phyloP scores from a whole-genome alignment of 192 early-diverging fungal genomes.

The Gonapodya sp. region DNA sequence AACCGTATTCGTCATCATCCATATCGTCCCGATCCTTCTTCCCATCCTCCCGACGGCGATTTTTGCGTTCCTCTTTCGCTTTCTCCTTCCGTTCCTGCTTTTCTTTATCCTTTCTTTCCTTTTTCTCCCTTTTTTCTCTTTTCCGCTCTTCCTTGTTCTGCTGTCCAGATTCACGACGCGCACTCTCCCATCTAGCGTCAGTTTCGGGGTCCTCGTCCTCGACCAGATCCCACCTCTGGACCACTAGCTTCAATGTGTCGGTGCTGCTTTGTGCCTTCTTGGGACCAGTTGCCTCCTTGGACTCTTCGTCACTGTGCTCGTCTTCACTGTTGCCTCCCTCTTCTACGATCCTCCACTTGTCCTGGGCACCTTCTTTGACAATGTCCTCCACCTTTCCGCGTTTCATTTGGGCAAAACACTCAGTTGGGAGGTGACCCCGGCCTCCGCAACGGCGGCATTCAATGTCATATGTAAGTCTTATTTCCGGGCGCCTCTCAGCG shows the following conservation, averaged over 20 bases:
- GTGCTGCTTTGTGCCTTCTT: neutral
- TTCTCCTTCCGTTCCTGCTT: conserved; percentile 1
- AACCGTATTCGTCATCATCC: neutral
- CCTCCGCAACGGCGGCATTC: conserved; percentile 4
- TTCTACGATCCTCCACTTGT: neutral
- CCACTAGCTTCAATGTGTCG: neutral
- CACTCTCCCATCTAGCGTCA: neutral
- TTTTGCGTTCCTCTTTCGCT: neutral
- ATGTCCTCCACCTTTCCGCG: neutral
- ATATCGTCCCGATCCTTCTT: neutral
- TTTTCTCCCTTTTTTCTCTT: neutral
- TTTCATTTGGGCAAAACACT: conserved; percentile 5
- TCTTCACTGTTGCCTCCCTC: neutral
- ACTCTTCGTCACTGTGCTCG: neutral
- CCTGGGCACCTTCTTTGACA: neutral
- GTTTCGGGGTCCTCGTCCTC: neutral
- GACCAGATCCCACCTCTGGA: neutral
- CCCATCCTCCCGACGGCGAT: neutral
- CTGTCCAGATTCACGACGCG: too few species aligned
- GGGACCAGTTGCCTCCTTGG: neutral
- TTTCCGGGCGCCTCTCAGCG: neutral
- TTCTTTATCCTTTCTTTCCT: neutral
- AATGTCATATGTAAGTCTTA: neutral
- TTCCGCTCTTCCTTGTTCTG: neutral
- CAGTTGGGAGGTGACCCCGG: neutral